phyloP scores from a whole-genome alignment of 2,329 filamentous ascomycete species.

The Aspergillus chevalieri region DNA sequence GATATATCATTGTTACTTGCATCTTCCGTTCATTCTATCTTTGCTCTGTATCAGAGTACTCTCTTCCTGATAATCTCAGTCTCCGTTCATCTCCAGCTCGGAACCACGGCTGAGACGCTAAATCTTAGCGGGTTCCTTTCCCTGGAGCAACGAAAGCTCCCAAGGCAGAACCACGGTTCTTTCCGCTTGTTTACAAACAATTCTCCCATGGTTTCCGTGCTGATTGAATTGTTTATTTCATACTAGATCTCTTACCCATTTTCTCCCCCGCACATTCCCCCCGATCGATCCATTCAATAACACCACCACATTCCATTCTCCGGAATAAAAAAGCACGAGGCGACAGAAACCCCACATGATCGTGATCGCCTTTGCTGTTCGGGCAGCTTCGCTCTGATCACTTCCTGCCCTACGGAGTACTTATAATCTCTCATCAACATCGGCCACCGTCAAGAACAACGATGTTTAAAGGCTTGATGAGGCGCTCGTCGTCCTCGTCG shows the following conservation, averaged over 20 bases:
- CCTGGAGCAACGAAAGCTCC: not conserved
- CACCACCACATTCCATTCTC: too few species aligned
- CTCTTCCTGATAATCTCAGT: not conserved
- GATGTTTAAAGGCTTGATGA: conserved; percentile 35
- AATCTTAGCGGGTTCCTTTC: too few species aligned
- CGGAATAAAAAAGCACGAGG: too few species aligned
- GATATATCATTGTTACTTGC: too few species aligned
- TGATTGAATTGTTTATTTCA: not conserved
- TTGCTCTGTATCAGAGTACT: too few species aligned
- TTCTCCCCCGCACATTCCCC: not conserved
- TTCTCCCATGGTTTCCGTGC: not conserved
- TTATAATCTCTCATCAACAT: not conserved
- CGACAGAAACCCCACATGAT: not conserved
- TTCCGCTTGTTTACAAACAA: conserved; percentile 1
- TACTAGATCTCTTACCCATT: not conserved
- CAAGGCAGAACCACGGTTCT: not conserved
- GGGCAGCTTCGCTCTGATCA: conserved; percentile 12
- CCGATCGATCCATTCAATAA: too few species aligned
- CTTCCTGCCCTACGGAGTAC: not conserved
- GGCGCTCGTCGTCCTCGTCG: conserved; percentile 22
- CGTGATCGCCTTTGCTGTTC: conserved; percentile 9
- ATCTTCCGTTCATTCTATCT: too few species aligned
- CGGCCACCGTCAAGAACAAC: conserved; percentile 5
- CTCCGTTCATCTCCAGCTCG: too few species aligned
- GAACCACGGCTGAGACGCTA: too few species aligned